phyloP scores from a whole-genome alignment of 2,329 filamentous ascomycete genomes.

The Alternaria sp. region DNA sequence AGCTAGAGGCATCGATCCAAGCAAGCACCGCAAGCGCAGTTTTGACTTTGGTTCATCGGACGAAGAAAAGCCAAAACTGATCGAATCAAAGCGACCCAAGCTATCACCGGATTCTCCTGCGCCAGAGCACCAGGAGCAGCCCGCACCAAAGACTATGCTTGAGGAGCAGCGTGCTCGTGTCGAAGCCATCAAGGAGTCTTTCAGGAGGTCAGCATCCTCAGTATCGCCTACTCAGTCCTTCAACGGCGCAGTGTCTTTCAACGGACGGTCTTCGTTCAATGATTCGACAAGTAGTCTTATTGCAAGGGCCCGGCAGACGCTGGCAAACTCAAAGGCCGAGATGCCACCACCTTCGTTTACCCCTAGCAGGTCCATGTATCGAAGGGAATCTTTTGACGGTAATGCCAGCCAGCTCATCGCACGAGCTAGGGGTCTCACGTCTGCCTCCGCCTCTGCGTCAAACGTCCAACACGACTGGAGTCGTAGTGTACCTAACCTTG shows the following conservation, averaged over 20 bases:
- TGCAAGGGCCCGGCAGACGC: slow-evolving; percentile 19
- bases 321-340: slow-evolving; percentile 9
- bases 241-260: slow-evolving; percentile 12
- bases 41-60: slow-evolving; percentile 35
- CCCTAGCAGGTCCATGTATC: slow-evolving; percentile 16
- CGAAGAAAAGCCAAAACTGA: slow-evolving; percentile 27
- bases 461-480: slow-evolving; percentile 34
- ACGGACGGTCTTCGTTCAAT: slow-evolving; percentile 21
- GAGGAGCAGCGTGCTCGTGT: slow-evolving; percentile 36
- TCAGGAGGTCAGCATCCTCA: slow-evolving; percentile 21
- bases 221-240: slow-evolving; percentile 16
- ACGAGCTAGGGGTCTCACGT: slow-evolving; percentile 24
- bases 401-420: slow-evolving; percentile 27
- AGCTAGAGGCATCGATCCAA: slow-evolving; percentile 57
- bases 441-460: slow-evolving; percentile 12
- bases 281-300: slow-evolving; percentile 17
- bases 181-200: slow-evolving; percentile 29
- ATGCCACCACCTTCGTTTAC: slow-evolving; percentile 8
- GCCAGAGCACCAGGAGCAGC: slow-evolving; percentile 2
- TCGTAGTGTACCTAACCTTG: slow-evolving; percentile 37
- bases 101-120: slow-evolving; percentile 21
- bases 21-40: slow-evolving; percentile 42
- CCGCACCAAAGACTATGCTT: slow-evolving; percentile 17
- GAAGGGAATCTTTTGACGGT: slow-evolving; percentile 13
- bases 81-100: slow-evolving; percentile 35